Percentiles rank a stretch among this genome's conserved stretches.
These are phyloP conservation scores for Cladosporium austrohemisphaericum DNA, from an alignment of 2,329 filamentous ascomycete species.

Conservation along the genomic window DNA sequence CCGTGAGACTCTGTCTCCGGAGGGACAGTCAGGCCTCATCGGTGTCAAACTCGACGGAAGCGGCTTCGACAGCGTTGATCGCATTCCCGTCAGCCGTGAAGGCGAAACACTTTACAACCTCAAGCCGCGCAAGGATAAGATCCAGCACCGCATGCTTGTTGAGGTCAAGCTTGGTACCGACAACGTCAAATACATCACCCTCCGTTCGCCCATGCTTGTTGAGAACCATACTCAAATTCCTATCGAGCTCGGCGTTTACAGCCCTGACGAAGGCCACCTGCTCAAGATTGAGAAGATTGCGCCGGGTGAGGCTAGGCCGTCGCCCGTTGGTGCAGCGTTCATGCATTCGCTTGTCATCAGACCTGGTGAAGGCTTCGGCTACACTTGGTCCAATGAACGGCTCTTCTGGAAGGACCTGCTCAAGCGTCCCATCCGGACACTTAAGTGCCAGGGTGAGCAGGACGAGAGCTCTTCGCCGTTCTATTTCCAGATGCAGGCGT, in stretches of 20 bases:
- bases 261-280: slow-evolving; percentile 78
- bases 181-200: slow-evolving; percentile 97
- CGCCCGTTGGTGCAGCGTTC: slow-evolving; percentile 87
- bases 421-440: slow-evolving; percentile 75
- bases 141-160: slow-evolving; percentile 85
- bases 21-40: slow-evolving; percentile 75
- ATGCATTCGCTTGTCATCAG: slow-evolving; percentile 83
- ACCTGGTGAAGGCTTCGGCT: slow-evolving; percentile 94
- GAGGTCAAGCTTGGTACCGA: slow-evolving; percentile 87
- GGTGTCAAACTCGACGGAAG: slow-evolving; percentile 84
- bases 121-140: slow-evolving; percentile 77
- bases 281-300: slow-evolving; percentile 97
- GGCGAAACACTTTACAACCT: slow-evolving; percentile 88
- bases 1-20: slow-evolving; percentile 84
- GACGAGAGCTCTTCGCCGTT: slow-evolving; percentile 76
- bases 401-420: slow-evolving; percentile 92
- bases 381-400: slow-evolving; percentile 86
- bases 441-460: slow-evolving; percentile 83
- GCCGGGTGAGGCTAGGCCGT: slow-evolving; percentile 83
- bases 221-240: slow-evolving; percentile 98
- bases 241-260: slow-evolving; percentile 87
- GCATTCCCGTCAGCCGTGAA: slow-evolving; percentile 87
- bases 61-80: slow-evolving; percentile 85
- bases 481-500: slow-evolving; percentile 92
- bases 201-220: slow-evolving; percentile 84